phyloP scores from a whole-genome alignment of 305 asterid genomes.

The Solanum hybrid region DNA sequence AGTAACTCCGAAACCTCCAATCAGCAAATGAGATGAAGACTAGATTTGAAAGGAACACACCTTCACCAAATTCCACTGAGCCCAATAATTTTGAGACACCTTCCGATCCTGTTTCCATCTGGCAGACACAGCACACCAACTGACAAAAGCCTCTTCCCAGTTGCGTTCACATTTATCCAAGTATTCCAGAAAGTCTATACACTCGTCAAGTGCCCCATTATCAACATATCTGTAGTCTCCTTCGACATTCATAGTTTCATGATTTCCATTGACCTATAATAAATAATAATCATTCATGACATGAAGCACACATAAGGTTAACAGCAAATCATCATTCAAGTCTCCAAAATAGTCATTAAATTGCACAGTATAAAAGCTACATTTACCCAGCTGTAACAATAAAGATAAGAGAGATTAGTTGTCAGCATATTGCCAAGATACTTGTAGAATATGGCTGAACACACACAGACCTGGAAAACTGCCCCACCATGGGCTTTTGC shows the following conservation, averaged over 20 bases:
- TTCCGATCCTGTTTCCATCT: constrained; percentile 46
- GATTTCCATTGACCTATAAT: constrained; percentile 84
- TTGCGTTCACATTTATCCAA: constrained; percentile 56
- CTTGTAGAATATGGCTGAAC: background rate
- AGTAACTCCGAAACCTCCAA: background rate
- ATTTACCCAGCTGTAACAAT: background rate
- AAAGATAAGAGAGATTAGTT: background rate
- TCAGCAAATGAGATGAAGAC: background rate
- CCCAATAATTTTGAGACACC: constrained; percentile 52
- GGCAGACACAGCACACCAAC: constrained; percentile 60
- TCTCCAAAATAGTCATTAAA: background rate
- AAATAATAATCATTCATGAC: constrained; percentile 8
- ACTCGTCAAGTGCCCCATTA: constrained; percentile 72
- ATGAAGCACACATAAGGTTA: background rate
- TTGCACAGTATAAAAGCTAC: background rate
- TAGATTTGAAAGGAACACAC: constrained; percentile 29
- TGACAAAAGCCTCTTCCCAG: constrained; percentile 81
- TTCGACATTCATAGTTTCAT: constrained; percentile 93
- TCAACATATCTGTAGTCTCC: constrained; percentile 87
- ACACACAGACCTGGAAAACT: constrained; percentile 70
- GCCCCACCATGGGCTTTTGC: constrained; percentile 94
- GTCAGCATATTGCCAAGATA: background rate
- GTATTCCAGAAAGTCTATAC: constrained; percentile 71
- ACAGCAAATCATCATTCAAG: background rate
- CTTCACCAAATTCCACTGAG: constrained; percentile 77